Evolutionary conservation across 140 eudicot species (phyloP), one percentile per base, ranked within the genome.

Genomic region (Artemisia princeps): DNA sequence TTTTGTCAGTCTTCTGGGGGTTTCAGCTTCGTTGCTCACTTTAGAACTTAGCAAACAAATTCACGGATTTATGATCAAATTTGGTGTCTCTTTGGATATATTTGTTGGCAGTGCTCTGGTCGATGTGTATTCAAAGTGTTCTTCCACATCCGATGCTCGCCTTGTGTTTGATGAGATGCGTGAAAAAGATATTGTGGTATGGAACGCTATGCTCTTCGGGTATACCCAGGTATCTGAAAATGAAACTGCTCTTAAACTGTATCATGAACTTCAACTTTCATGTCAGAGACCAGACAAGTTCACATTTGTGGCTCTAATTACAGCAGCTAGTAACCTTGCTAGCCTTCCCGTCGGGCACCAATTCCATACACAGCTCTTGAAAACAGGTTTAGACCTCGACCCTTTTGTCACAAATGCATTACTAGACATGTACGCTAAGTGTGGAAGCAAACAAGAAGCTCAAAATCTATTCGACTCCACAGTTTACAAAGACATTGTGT

Each of bases 131-230:
- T 78, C 90, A 16, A 88, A 88, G 59, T 81, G 83, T 54, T 78
- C 79, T 2, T 72, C 49, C 8, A 58, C 72, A 52, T 13, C 9
- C 3, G 87, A 88, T 46, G 96, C 94, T 64, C 81, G 84, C 53
- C 86, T 54, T 13, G 80, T 77, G 26, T 88, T 88, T 62, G 81
- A 79, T 40, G 95, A 86, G 33, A 80, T 85, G 70, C 24, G 37
- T 37, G 86, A 83, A 51, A 88, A 79, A 64, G 94, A 88, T 72
- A 76, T 83, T 11, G 96, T 85, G n/a, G 79, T 86, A 24, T 88
- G 94, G 96, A 88, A 86, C 69, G 75, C 94, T 60, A 85, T 88
- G 88, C 77, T 88, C 60, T 88, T 57, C 46, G 96, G 96, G 49
- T 85, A 78, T 62, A 64, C 80, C 11, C 89, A 74, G 28, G 67